These are phyloP conservation scores for Paraphoma chrysanthemicola DNA, from an alignment of 2,329 filamentous ascomycete genomes.

Conservation along the genomic window DNA sequence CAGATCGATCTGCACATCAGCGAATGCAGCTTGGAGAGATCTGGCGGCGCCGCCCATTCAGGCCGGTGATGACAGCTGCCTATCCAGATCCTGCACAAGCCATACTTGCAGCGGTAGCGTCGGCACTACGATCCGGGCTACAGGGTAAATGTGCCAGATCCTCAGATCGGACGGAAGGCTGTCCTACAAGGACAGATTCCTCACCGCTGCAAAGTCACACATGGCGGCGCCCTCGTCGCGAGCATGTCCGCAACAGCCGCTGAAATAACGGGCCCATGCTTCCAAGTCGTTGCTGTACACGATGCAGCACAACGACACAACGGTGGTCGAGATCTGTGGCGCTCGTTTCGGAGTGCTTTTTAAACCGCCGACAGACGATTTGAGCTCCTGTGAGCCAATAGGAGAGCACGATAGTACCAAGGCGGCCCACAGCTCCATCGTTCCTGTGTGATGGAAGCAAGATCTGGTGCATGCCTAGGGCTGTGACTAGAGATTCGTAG, in stretches of 20 bases:
- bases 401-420: constrained; percentile 2
- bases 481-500: not conserved
- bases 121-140: constrained; percentile 35
- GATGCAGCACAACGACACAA: constrained; percentile 16
- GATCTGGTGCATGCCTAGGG: constrained; percentile 18
- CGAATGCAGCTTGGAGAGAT: constrained; percentile 34
- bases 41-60: constrained; percentile 28
- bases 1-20: constrained; percentile 35
- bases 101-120: constrained; percentile 33
- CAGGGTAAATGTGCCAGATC: constrained; percentile 31
- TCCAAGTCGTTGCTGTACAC: constrained; percentile 18
- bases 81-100: constrained; percentile 39
- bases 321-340: constrained; percentile 29
- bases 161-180: constrained; percentile 14
- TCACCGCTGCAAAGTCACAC: constrained; percentile 23
- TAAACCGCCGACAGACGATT: not conserved
- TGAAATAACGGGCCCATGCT: constrained; percentile 19
- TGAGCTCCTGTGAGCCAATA: constrained; percentile 19
- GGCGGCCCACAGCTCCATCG: constrained; percentile 11
- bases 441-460: constrained; percentile 16
- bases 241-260: constrained; percentile 22
- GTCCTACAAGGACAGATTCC: constrained; percentile 11
- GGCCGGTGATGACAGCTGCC: constrained; percentile 35
- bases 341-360: constrained; percentile 14
- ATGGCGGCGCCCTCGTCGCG: constrained; percentile 16